Conservation (phyloP, 768 basidiomycete species). For the Tubosaeta sp. region DNA sequence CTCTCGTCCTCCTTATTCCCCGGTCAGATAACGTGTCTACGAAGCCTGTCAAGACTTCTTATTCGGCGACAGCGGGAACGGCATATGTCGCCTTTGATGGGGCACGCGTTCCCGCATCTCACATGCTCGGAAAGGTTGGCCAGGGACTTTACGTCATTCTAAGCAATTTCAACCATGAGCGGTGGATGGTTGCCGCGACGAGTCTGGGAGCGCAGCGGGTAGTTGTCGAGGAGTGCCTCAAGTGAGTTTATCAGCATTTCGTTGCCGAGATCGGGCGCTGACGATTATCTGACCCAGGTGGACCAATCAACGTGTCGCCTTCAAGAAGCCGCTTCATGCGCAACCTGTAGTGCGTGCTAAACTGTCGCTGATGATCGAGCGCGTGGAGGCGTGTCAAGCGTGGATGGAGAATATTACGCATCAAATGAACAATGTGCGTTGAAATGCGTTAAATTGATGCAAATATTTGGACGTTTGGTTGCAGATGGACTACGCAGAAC, state of each 20-base stretch:
- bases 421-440: slow-evolving; percentile 83
- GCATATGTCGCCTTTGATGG: slow-evolving; percentile 81
- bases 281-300: slow-evolving; percentile 48
- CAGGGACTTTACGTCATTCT: slow-evolving; percentile 80
- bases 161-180: slow-evolving; percentile 86
- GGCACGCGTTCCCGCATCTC: slow-evolving; percentile 75
- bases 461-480: background rate
- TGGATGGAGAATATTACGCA: slow-evolving; percentile 89
- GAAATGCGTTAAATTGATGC: background rate
- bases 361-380: slow-evolving; percentile 85
- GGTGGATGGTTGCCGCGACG: slow-evolving; percentile 79
- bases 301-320: slow-evolving; percentile 85
- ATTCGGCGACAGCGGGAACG: slow-evolving; percentile 89
- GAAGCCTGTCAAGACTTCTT: slow-evolving; percentile 87
- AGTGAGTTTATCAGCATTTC: slow-evolving; percentile 38
- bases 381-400: slow-evolving; percentile 78
- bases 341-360: slow-evolving; percentile 89
- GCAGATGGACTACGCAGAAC: slow-evolving; percentile 84
- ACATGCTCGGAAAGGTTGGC: slow-evolving; percentile 85
- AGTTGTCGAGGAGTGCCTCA: slow-evolving; percentile 86
- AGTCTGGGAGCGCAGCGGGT: slow-evolving; percentile 73
- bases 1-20: slow-evolving; percentile 71
- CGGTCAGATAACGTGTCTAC: slow-evolving; percentile 73
- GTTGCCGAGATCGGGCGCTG: background rate
- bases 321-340: slow-evolving; percentile 77